These are phyloP conservation scores for Pyracantha coccinea DNA, from an alignment of 331 rosid genomes.

Conservation along the genomic window DNA sequence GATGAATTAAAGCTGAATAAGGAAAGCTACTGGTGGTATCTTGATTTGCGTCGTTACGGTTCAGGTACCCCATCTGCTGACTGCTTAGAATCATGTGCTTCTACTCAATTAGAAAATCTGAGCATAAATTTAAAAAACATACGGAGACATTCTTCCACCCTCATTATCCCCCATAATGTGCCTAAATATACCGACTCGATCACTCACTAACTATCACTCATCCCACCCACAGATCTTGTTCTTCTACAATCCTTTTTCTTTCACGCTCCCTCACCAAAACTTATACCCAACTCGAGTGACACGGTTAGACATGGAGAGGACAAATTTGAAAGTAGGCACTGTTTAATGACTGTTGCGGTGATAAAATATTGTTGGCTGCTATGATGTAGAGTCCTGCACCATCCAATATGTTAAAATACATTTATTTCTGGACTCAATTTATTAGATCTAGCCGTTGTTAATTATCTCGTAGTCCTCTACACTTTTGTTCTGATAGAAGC, in stretches of 20 bases:
- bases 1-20: slow-evolving; percentile 77
- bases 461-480: not conserved
- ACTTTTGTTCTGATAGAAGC: not conserved
- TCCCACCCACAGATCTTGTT: not conserved
- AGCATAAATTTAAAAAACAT: no score
- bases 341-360: no score
- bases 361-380: not conserved
- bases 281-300: no score
- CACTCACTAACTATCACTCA: not conserved
- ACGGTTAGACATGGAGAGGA: no score
- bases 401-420: not conserved
- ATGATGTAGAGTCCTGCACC: not conserved
- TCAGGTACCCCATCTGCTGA: slow-evolving; percentile 45
- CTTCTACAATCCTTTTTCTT: not conserved
- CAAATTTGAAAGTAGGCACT: no score
- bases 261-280: not conserved
- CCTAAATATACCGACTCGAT: not conserved
- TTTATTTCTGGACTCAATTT: not conserved
- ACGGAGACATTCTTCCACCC: not conserved
- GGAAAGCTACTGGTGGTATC: slow-evolving; percentile 95
- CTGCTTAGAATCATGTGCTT: not conserved
- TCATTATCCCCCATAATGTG: not conserved
- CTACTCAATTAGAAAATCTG: not conserved
- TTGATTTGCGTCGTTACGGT: slow-evolving; percentile 97
- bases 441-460: not conserved